Conservation (phyloP, 305 asterid species). For the Fraxinus nigra region DNA sequence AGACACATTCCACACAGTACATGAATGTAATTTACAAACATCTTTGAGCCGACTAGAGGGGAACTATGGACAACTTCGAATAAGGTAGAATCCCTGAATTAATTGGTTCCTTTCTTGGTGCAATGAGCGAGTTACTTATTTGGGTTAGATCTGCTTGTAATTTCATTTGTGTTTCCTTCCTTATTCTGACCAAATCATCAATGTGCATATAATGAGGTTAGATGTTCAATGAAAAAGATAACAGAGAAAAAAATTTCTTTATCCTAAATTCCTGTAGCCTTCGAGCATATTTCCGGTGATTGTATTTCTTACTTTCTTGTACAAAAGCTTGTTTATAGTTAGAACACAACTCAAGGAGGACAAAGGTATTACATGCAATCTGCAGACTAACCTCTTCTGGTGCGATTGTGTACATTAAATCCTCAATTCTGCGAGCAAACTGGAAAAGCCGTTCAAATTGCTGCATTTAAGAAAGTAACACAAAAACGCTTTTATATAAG, state of each 20-base stretch:
- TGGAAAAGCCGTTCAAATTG: constrained; percentile 98
- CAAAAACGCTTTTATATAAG: constrained; percentile 7
- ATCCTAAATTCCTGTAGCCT: constrained; percentile 1
- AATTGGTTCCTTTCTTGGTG: background rate
- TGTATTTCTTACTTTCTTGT: background rate
- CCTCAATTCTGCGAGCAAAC: constrained; percentile 92
- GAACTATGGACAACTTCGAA: background rate
- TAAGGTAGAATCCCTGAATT: background rate
- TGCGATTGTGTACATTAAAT: constrained; percentile 78
- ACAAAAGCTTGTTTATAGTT: background rate
- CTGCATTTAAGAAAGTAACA: constrained; percentile 42
- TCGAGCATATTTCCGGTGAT: background rate
- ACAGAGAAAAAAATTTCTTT: background rate
- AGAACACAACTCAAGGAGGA: background rate
- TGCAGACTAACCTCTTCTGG: constrained; percentile 87
- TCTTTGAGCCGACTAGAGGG: background rate
- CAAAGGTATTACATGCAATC: constrained; percentile 4
- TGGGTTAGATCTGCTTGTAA: background rate
- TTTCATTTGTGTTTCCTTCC: background rate
- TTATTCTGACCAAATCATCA: background rate
- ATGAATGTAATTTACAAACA: background rate
- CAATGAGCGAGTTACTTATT: background rate
- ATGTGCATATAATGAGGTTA: background rate
- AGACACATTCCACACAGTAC: background rate
- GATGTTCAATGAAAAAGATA: background rate